Evolutionary conservation across 2,329 filamentous ascomycete genomes (phyloP).

Genomic region (Aureobasidium sp.): DNA sequence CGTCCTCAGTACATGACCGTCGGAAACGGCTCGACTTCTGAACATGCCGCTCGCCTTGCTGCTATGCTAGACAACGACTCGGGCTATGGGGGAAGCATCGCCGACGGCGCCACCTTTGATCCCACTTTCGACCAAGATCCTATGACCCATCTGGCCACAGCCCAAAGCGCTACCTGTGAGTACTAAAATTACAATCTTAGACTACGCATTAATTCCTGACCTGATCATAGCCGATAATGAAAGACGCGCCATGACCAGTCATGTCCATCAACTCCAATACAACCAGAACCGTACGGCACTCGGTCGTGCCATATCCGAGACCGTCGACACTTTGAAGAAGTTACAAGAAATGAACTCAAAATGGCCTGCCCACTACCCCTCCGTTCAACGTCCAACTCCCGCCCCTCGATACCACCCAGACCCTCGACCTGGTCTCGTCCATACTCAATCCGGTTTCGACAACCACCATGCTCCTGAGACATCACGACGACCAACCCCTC

Average conservation of each 20-base stretch:
- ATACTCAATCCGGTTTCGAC: conserved; percentile 54
- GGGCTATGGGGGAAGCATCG: conserved; percentile 78
- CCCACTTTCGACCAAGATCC: conserved; percentile 12
- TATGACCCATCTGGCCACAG: background rate
- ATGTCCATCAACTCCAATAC: conserved; percentile 89
- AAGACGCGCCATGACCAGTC: conserved; percentile 63
- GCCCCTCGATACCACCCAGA: conserved; percentile 39
- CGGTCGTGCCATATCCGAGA: conserved; percentile 78
- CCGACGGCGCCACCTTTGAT: conserved; percentile 57
- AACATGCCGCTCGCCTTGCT: conserved; percentile 73
- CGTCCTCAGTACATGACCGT: conserved; percentile 78
- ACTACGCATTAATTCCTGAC: conserved; percentile 17
- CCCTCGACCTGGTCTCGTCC: conserved; percentile 55
- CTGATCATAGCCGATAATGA: conserved; percentile 49
- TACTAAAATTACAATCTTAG: background rate
- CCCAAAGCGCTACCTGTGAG: conserved; percentile 9
- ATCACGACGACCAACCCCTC: conserved; percentile 43
- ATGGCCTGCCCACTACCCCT: conserved; percentile 94
- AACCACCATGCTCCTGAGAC: conserved; percentile 38
- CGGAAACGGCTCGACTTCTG: conserved; percentile 71
- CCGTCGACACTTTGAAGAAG: conserved; percentile 73
- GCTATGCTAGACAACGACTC: conserved; percentile 80
- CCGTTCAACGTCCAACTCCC: conserved; percentile 58
- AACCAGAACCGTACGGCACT: conserved; percentile 85
- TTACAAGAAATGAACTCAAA: conserved; percentile 82